Evolutionary conservation across 2,329 filamentous ascomycete species (phyloP).

Genomic region (Paecilomyces niveus): DNA sequence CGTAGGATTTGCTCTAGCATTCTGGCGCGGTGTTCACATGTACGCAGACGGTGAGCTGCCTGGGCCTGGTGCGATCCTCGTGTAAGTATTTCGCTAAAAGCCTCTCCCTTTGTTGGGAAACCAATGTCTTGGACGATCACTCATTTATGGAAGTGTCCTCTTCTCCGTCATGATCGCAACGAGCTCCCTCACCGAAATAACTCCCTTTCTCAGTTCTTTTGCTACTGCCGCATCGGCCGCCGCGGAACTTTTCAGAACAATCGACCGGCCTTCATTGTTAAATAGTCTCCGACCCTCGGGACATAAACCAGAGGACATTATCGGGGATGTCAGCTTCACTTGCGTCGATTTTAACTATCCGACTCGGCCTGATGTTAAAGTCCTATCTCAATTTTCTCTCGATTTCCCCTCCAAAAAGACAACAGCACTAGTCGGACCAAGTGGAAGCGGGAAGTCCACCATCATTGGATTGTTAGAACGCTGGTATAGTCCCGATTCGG

Average conservation of each 20-base stretch:
- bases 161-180: conserved; percentile 29
- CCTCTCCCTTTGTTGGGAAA: neutral
- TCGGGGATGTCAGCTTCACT: conserved; percentile 33
- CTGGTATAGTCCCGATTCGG: conserved; percentile 52
- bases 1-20: conserved; percentile 7
- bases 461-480: conserved; percentile 80
- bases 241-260: conserved; percentile 30
- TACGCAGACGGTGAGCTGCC: neutral
- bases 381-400: conserved; percentile 38
- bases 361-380: conserved; percentile 35
- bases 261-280: conserved; percentile 33
- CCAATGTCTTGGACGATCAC: neutral
- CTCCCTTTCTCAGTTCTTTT: conserved; percentile 35
- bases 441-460: conserved; percentile 78
- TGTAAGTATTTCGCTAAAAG: neutral
- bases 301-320: conserved; percentile 13
- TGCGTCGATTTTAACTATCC: conserved; percentile 43
- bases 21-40: neutral
- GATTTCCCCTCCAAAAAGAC: conserved; percentile 58
- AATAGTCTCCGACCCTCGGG: conserved; percentile 27
- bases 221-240: conserved; percentile 37
- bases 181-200: conserved; percentile 30
- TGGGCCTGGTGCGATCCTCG: neutral
- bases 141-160: conserved; percentile 7
- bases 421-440: conserved; percentile 77